phyloP scores from a whole-genome alignment of 441 rosid species.

The Populus hybrid region DNA sequence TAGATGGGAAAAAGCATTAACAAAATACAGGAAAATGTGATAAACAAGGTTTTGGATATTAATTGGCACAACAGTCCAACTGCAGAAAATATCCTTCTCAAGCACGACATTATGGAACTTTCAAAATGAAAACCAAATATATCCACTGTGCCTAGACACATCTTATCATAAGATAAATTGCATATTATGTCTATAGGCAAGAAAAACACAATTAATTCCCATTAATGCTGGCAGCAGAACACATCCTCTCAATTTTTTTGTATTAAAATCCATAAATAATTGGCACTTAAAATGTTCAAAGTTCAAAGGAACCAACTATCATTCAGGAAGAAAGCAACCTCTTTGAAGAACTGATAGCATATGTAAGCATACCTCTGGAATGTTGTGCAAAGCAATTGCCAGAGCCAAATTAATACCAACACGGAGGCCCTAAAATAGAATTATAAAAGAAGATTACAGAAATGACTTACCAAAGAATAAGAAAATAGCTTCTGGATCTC shows the following conservation, averaged over 20 bases:
- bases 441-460: constrained; percentile 9
- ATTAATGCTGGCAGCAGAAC: no score
- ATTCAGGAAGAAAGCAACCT: background rate
- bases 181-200: no score
- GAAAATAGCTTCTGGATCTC: constrained; percentile 5
- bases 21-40: constrained; percentile 1
- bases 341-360: background rate
- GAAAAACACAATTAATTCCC: no score
- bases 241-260: background rate
- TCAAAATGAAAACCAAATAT: no score
- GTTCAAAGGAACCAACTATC: background rate
- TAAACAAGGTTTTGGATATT: constrained; percentile 1
- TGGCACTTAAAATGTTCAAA: background rate
- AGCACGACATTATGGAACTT: no score
- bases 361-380: no score
- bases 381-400: constrained; percentile 98
- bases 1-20: background rate
- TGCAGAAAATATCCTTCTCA: background rate
- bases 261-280: background rate
- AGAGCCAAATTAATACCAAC: constrained; percentile 94
- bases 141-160: no score
- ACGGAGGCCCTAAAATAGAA: constrained; percentile 68
- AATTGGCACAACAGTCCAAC: background rate
- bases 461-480: background rate
- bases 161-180: no score